phyloP scores from a whole-genome alignment of 192 early-diverging fungal species.

The Neocallimastix lanati region DNA sequence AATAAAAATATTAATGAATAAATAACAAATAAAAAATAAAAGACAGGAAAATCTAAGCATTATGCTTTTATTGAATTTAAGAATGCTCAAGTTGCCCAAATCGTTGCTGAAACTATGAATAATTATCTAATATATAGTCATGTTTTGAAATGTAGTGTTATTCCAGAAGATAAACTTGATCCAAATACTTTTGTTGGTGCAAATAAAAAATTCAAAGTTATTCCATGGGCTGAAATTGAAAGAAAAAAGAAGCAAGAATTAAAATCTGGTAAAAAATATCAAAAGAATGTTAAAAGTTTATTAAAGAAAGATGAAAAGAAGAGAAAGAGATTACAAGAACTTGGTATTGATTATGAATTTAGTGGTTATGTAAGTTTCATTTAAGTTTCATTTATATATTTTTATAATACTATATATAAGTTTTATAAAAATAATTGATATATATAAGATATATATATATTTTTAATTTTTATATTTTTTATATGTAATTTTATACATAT shows the following conservation, averaged over 20 bases:
- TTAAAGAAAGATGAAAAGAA: slow-evolving; percentile 37
- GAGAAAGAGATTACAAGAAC: slow-evolving; percentile 33
- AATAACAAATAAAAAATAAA: too few relatives aligned
- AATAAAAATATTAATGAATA: too few relatives aligned
- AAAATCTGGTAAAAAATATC: slow-evolving; percentile 26
- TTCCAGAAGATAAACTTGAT: slow-evolving; percentile 55
- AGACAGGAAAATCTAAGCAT: slow-evolving; percentile 81
- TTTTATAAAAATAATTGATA: too few relatives aligned
- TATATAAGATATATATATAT: too few relatives aligned
- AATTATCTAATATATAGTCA: slow-evolving; percentile 75
- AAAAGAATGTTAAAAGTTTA: slow-evolving; percentile 19
- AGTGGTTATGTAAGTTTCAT: slow-evolving; percentile 41
- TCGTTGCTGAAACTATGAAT: slow-evolving; percentile 93
- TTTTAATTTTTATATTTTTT: too few relatives aligned
- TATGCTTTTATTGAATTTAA: slow-evolving; percentile 88
- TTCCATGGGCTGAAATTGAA: slow-evolving; percentile 38
- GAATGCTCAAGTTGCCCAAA: slow-evolving; percentile 56
- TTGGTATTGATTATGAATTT: slow-evolving; percentile 85
- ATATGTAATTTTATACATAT: not conserved
- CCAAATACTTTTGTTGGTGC: slow-evolving; percentile 49
- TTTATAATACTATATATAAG: too few relatives aligned
- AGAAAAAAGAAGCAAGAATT: slow-evolving; percentile 22
- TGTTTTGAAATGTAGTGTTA: slow-evolving; percentile 58
- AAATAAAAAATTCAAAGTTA: slow-evolving; percentile 44
- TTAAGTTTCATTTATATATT: too few relatives aligned